Evolutionary conservation across 257 asterid species (phyloP), one percentile per base, ranked within the genome.

Genomic region (Scutellaria minor): DNA sequence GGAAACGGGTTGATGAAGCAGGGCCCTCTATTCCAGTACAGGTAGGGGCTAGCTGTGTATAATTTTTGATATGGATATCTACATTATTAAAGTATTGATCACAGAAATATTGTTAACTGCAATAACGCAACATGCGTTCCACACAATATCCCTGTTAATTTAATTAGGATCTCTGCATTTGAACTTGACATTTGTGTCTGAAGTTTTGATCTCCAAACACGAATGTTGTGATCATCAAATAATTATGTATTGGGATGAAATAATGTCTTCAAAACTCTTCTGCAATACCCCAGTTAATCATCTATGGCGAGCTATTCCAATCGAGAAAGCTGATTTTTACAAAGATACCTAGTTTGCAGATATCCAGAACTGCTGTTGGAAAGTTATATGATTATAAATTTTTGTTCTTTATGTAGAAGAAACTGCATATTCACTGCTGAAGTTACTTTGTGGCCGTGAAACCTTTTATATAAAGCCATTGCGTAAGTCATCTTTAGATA

Each of bases 1-100:
- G 98, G 79, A 87, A 83, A 67, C 89, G 86, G 75, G 88, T 90
- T 66, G 84, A 87, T 80, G 83, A 86, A 82, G 99, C 98, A 0
- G 96, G 96, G 47, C 98, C 99, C 54, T 95, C 99, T 20, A 82
- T 81, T 52, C 99, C 99, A 60, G 99, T 95, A 62, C 99, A 92
- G 96, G 99, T 92, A 58, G 24, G 37, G 35, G 31, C 67, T 50
- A 18, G 51, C 70, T 39, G 40, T 51, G 31, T 46, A 27, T 62
- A 51, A 18, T 70, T 65, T 73, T 15, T 42, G 45, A 20, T 75
- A 54, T 63, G 22, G 54, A 44, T 12, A 50, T 18, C 71, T 68
- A 50, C 8, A 66, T 10, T 39, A 51, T 51, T 59, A 8, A 20
- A 12, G n/a, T 40, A 62, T 50, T 2, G 27, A 7, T 41, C 48